phyloP scores from a whole-genome alignment of 176 grass and related monocot species.

The Avena sativa region DNA sequence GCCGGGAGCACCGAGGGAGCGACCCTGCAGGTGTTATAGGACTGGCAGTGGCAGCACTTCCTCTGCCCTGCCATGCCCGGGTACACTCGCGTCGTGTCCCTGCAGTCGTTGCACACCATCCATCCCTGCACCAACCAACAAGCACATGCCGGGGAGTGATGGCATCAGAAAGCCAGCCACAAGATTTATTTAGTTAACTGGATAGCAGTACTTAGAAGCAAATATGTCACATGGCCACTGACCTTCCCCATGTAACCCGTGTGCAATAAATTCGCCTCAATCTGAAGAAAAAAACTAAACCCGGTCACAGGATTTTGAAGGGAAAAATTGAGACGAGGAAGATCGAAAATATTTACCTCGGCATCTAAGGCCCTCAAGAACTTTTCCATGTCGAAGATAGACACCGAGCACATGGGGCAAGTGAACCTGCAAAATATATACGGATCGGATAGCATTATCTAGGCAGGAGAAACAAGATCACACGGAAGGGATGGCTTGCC shows the following conservation, averaged over 20 bases:
- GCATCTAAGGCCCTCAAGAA: constrained; percentile 73
- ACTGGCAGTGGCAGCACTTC: constrained; percentile 83
- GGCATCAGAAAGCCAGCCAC: background rate
- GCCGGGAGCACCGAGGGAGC: constrained; percentile 54
- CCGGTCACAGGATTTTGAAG: background rate
- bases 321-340: background rate
- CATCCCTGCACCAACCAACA: constrained; percentile 58
- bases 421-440: constrained; percentile 62
- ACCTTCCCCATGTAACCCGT: constrained; percentile 65
- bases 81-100: constrained; percentile 72
- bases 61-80: constrained; percentile 67
- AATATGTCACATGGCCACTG: background rate
- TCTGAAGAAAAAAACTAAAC: constrained; percentile 41
- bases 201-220: background rate
- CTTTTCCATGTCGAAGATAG: constrained; percentile 82
- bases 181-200: background rate
- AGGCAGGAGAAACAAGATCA: constrained; percentile 13
- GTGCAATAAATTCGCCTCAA: constrained; percentile 57
- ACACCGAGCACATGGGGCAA: constrained; percentile 84
- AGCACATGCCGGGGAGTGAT: background rate
- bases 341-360: constrained; percentile 51
- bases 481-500: constrained; percentile 26
- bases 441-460: constrained; percentile 18
- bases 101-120: constrained; percentile 92
- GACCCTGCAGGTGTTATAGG: constrained; percentile 73